phyloP scores from a whole-genome alignment of 805 yeast genomes.

The Barnettozyma californica region DNA sequence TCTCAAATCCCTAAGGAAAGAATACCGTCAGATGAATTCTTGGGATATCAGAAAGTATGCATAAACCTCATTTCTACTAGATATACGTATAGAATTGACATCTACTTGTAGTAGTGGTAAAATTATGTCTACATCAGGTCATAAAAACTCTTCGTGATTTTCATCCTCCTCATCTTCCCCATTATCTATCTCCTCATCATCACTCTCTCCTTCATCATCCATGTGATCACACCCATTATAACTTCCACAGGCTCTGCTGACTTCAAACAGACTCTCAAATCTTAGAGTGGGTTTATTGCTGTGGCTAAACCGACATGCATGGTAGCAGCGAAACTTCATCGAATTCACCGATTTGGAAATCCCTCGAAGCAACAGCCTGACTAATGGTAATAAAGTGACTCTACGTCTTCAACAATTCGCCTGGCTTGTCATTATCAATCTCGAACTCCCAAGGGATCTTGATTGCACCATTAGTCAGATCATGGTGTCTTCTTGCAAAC shows the following conservation, averaged over 20 bases:
- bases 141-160: slow-evolving; percentile 19
- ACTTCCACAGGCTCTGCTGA: slow-evolving; percentile 47
- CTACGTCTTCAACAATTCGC: slow-evolving; percentile 27
- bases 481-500: slow-evolving; percentile 26
- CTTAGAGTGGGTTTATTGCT: slow-evolving; percentile 56
- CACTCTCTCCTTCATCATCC: slow-evolving; percentile 13
- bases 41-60: too few species aligned
- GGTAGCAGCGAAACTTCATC: slow-evolving; percentile 80
- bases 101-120: too few species aligned
- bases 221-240: slow-evolving; percentile 32
- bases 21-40: too few species aligned
- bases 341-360: slow-evolving; percentile 73
- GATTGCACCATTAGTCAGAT: slow-evolving; percentile 21
- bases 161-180: slow-evolving; percentile 15
- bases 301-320: slow-evolving; percentile 84
- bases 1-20: too few species aligned
- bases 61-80: too few species aligned
- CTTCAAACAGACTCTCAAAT: slow-evolving; percentile 53
- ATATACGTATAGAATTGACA: too few species aligned
- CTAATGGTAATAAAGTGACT: slow-evolving; percentile 50
- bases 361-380: slow-evolving; percentile 66
- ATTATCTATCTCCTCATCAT: slow-evolving; percentile 9
- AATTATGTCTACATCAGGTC: too few species aligned
- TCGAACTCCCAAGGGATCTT: slow-evolving; percentile 29
- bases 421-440: slow-evolving; percentile 23